Base-by-base conservation (phyloP, 768 basidiomycete genomes). In the Mycena crocata region DNA sequence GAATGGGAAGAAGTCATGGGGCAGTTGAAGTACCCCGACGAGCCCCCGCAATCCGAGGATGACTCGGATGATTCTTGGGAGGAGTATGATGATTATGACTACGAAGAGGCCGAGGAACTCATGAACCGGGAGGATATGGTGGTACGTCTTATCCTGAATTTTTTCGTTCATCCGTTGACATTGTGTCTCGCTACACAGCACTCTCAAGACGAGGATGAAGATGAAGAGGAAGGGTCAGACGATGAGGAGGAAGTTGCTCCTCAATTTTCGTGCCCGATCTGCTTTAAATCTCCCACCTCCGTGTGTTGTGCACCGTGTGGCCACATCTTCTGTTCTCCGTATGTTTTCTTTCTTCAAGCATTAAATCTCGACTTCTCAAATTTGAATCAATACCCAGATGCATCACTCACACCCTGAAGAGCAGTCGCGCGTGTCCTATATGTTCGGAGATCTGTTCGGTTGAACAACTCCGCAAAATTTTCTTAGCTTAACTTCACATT, bases 41-140 rank as follows among this genome's bases (percentile, higher is more conserved):
- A 74, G 71, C 65, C 66, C 14, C 45, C 72, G 34, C 71, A 77
- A 3, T 48, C 44, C 67, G 72, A 77, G 65, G 75, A 76, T 48
- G 73, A 73, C 58, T 59, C 74, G 68, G 78, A 75, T 70, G 73
- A 62, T 48, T 70, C 72, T 10, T 73, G 69, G 57, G 62, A 72
- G 56, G 66, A 59, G 17, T 73, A 48, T 14, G 71, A 73, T 34
- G 70, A 71, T 1, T 73, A 60, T 39, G 71, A 71, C 42, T 73
- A 57, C 21, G 68, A 72, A 30, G 68, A 70, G 35, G 61, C 61
- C 45, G 70, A 71, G 50, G 71, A 72, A 40, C 57, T 68, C 48
- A 54, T 54, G 10, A 67, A 69, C 7, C 42, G 21, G 34, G 26
- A 45, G 32, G n/a, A 44, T 21, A 44, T n/a, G 0, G 44, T 56